Percentiles rank a stretch among this genome's conserved stretches.
Conservation (phyloP, 768 basidiomycete genomes). For the Suillus decipiens region DNA sequence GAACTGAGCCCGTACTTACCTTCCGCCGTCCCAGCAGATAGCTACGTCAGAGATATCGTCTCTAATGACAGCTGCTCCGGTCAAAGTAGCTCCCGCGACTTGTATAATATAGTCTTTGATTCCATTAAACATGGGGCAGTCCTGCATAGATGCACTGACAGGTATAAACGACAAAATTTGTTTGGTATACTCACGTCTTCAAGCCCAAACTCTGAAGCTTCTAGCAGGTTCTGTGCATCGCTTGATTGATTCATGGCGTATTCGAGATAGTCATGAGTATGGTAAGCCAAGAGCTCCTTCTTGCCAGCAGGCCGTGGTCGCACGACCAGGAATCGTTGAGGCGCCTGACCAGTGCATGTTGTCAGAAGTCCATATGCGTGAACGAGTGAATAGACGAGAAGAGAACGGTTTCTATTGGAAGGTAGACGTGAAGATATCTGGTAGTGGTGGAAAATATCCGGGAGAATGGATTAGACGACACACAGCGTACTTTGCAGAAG, state of each 20-base stretch:
- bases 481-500: not conserved
- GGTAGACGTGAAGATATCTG: conserved; percentile 61
- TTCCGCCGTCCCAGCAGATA: conserved; percentile 92
- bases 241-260: conserved; percentile 44
- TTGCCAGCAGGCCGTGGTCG: conserved; percentile 54
- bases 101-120: conserved; percentile 69
- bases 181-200: conserved; percentile 48
- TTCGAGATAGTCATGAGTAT: conserved; percentile 71
- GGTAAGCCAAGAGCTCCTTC: conserved; percentile 65
- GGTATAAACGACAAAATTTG: not conserved
- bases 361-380: conserved; percentile 52
- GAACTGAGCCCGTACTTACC: conserved; percentile 39
- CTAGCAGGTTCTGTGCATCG: conserved; percentile 25
- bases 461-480: conserved; percentile 1
- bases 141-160: conserved; percentile 43
- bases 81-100: conserved; percentile 77
- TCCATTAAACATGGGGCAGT: conserved; percentile 77
- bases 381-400: conserved; percentile 65
- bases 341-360: conserved; percentile 24
- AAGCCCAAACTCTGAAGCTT: conserved; percentile 51
- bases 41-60: conserved; percentile 56
- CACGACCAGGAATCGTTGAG: conserved; percentile 43
- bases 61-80: conserved; percentile 65
- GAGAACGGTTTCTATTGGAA: conserved; percentile 66
- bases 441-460: not conserved